Conservation (phyloP, 75 land plant species). For the Pinus taeda region DNA sequence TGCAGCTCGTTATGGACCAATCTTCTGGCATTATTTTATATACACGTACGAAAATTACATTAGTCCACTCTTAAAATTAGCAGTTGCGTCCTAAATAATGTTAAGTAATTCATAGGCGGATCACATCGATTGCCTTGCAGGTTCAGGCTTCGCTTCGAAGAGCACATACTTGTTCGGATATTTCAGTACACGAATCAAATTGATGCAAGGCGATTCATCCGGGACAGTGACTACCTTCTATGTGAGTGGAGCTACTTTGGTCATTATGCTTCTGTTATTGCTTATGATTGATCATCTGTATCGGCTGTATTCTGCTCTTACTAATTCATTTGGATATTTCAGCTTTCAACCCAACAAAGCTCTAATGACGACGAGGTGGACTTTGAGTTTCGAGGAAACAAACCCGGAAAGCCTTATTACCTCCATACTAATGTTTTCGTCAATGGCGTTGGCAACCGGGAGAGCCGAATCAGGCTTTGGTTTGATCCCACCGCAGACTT, state of each 20-base stretch:
- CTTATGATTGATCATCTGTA: too few relatives aligned
- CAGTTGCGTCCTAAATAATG: too few relatives aligned
- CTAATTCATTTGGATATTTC: too few relatives aligned
- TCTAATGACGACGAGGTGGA: constrained; percentile 25
- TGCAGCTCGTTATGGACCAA: too few relatives aligned
- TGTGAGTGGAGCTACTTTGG: constrained; percentile 14
- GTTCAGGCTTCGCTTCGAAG: constrained; percentile 62
- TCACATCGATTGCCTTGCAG: constrained; percentile 13
- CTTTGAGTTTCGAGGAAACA: constrained; percentile 26
- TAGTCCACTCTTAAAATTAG: too few relatives aligned
- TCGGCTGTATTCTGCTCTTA: too few relatives aligned
- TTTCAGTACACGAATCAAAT: constrained; percentile 64
- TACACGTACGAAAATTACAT: too few relatives aligned
- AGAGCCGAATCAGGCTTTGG: constrained; percentile 15
- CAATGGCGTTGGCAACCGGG: constrained; percentile 12
- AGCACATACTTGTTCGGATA: constrained; percentile 60
- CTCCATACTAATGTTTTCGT: constrained; percentile 21
- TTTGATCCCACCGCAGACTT: constrained; percentile 18
- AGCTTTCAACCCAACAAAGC: too few relatives aligned
- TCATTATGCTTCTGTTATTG: neutral
- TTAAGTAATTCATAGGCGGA: neutral
- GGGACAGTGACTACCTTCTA: constrained; percentile 56
- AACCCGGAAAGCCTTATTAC: constrained; percentile 11
- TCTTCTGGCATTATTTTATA: too few relatives aligned
- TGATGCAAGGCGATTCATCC: constrained; percentile 54